These are phyloP conservation scores for Pseudozyma hubeiensis DNA, from an alignment of 1,284 basidiomycete species.

Conservation along the genomic window DNA sequence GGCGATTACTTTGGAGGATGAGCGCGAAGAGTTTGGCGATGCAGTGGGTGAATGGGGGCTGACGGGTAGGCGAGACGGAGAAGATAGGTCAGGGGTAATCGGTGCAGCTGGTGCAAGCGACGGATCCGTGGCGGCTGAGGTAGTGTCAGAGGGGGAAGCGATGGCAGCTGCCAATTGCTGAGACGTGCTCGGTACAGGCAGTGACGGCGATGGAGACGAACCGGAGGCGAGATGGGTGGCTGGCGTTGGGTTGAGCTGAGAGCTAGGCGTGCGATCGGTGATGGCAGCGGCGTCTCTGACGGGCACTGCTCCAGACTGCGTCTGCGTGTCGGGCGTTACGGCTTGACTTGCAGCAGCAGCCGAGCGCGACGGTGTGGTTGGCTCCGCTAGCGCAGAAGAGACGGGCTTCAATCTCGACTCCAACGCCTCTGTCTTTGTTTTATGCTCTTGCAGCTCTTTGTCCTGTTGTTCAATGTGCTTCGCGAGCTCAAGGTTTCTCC, in stretches of 20 bases:
- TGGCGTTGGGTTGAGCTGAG: not conserved
- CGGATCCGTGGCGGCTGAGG: not conserved
- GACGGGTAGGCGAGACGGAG: not conserved
- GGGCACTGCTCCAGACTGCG: not conserved
- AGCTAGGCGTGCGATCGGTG: not conserved
- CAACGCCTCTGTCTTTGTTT: not conserved
- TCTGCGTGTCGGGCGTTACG: constrained; percentile 1
- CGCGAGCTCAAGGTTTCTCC: constrained; percentile 10
- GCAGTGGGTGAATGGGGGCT: not conserved
- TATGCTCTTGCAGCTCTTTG: constrained; percentile 1
- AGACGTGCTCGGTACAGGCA: constrained; percentile 1
- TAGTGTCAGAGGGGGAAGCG: constrained; percentile 10
- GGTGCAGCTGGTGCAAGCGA: constrained; percentile 6
- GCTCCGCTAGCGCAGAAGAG: not conserved
- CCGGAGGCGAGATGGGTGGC: not conserved
- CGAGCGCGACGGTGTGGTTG: constrained; percentile 3
- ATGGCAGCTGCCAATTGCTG: constrained; percentile 16
- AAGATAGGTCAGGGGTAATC: constrained; percentile 2
- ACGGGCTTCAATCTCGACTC: not conserved
- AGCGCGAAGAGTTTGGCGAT: not conserved
- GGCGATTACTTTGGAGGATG: constrained; percentile 46
- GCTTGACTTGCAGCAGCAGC: not conserved
- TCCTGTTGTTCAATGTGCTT: constrained; percentile 10
- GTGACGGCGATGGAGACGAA: not conserved
- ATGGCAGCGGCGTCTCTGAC: not conserved